Percentiles rank a stretch among this genome's conserved stretches.
phyloP scores from a whole-genome alignment of 495 filamentous ascomycete genomes.

The Hyaloscypha bicolor region DNA sequence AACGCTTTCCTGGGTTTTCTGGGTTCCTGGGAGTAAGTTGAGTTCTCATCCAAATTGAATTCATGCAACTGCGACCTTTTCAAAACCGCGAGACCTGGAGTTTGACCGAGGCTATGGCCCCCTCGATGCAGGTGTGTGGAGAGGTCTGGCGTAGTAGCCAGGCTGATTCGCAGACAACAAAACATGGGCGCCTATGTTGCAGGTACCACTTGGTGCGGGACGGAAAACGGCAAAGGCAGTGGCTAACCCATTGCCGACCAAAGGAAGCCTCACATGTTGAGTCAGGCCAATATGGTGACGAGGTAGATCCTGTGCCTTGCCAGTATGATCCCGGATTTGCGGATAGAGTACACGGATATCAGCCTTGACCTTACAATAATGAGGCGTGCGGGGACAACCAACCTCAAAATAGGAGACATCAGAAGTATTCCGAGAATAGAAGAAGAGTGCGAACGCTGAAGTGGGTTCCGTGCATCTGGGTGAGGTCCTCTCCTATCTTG shows the following conservation, averaged over 20 bases:
- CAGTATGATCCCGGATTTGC: neutral
- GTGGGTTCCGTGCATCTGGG: neutral
- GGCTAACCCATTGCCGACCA: neutral
- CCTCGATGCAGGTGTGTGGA: neutral
- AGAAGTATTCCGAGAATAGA: neutral
- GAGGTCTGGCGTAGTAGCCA: neutral
- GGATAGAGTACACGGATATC: neutral
- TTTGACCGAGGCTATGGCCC: neutral
- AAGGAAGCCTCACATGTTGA: neutral
- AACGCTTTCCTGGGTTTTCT: neutral
- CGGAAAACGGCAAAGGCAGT: neutral
- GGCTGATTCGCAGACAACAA: neutral
- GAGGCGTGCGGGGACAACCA: neutral
- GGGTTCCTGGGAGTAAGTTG: neutral
- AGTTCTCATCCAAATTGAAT: neutral
- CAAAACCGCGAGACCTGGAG: neutral
- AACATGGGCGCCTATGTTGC: neutral
- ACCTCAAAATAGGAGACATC: neutral
- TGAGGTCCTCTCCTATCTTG: neutral
- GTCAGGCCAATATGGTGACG: neutral
- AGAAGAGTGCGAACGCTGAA: neutral
- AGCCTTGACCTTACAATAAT: neutral
- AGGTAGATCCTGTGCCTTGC: neutral
- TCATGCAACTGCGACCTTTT: neutral
- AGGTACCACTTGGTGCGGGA: neutral